Conservation (phyloP, 2,329 filamentous ascomycete species). For the Aspergillus fischeri region DNA sequence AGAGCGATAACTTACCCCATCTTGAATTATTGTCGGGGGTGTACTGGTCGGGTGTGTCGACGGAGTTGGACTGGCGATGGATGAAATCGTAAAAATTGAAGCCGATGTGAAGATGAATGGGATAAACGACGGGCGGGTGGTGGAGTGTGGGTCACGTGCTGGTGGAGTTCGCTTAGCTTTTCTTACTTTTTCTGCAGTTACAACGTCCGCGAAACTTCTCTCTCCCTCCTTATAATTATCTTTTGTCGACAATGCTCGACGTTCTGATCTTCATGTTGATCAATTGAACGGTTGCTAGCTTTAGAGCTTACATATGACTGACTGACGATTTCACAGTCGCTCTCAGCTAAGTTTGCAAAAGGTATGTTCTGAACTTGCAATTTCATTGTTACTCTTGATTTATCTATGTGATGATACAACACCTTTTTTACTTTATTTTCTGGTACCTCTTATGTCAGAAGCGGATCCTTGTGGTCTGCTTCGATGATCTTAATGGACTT, state of each 20-base stretch:
- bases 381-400: slow-evolving; percentile 4
- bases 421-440: slow-evolving; percentile 60
- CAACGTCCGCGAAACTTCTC: too few species aligned
- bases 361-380: slow-evolving; percentile 21
- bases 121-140: slow-evolving; percentile 11
- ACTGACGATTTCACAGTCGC: not conserved
- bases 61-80: slow-evolving; percentile 19
- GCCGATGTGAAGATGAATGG: slow-evolving; percentile 3
- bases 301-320: not conserved
- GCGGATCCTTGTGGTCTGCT: slow-evolving; percentile 41
- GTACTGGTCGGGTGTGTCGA: slow-evolving; percentile 28
- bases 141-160: slow-evolving; percentile 33
- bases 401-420: slow-evolving; percentile 67
- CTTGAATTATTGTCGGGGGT: slow-evolving; percentile 18
- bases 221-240: not conserved
- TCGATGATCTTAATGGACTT: slow-evolving; percentile 84
- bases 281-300: not conserved
- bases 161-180: slow-evolving; percentile 20
- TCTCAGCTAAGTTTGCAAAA: not conserved
- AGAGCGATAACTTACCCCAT: slow-evolving; percentile 10
- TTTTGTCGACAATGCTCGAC: not conserved
- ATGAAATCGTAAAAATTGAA: slow-evolving; percentile 7
- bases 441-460: slow-evolving; percentile 98
- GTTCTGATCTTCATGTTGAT: not conserved
- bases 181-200: slow-evolving; percentile 22